Conservation (phyloP, 2,329 filamentous ascomycete species). For the Beauveria bassiana region DNA sequence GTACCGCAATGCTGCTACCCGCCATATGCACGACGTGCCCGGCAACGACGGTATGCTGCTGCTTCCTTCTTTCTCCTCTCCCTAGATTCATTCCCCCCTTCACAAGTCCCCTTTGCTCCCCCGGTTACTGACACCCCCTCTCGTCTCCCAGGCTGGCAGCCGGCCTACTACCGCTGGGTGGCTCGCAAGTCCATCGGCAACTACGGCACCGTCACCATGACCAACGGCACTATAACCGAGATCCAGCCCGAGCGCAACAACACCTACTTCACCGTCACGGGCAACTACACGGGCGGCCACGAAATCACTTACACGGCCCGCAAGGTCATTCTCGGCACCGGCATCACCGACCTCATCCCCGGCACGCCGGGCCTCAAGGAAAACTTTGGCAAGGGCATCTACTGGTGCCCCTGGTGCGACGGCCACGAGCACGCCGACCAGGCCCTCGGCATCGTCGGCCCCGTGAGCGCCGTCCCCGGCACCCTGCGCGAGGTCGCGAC, state of each 20-base stretch:
- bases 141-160: conserved; percentile 38
- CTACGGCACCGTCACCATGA: conserved; percentile 42
- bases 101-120: not conserved
- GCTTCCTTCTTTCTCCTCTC: not conserved
- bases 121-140: not conserved
- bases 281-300: conserved; percentile 12
- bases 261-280: conserved; percentile 22
- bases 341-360: conserved; percentile 47
- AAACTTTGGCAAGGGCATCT: conserved; percentile 52
- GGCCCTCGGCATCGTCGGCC: conserved; percentile 43
- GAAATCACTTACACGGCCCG: conserved; percentile 34
- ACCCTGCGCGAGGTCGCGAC: conserved; percentile 49
- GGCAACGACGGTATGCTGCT: conserved; percentile 45
- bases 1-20: conserved; percentile 49
- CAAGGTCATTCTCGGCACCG: conserved; percentile 51
- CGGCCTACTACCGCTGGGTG: conserved; percentile 44
- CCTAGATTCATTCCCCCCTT: too few species aligned
- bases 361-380: conserved; percentile 45
- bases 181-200: conserved; percentile 44
- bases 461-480: conserved; percentile 52
- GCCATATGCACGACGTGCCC: conserved; percentile 54
- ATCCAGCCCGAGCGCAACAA: conserved; percentile 32
- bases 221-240: conserved; percentile 44
- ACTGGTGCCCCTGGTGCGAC: conserved; percentile 60
- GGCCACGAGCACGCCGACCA: conserved; percentile 55